These are phyloP conservation scores for Aspergillus wentii DNA, from an alignment of 495 filamentous ascomycete species.

Conservation along the genomic window DNA sequence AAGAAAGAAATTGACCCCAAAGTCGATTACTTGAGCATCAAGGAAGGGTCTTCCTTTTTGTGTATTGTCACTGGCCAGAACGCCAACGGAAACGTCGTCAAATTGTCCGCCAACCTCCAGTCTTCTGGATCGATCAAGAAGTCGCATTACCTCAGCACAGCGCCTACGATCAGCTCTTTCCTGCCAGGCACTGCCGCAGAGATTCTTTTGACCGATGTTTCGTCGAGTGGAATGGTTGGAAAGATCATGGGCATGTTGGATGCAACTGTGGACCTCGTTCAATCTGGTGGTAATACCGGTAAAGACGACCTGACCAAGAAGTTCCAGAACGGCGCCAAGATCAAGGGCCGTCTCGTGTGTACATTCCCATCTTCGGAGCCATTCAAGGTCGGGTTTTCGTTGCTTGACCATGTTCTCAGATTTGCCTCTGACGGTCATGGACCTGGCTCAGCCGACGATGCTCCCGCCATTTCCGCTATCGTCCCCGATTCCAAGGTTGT, in stretches of 20 bases:
- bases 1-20: constrained; percentile 69
- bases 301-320: constrained; percentile 64
- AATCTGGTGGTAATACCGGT: constrained; percentile 66
- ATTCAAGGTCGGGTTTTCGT: constrained; percentile 78
- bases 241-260: constrained; percentile 92
- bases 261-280: constrained; percentile 82
- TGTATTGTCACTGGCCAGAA: constrained; percentile 75
- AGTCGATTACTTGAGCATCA: constrained; percentile 54
- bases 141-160: constrained; percentile 60
- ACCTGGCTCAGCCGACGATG: constrained; percentile 43
- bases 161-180: constrained; percentile 84
- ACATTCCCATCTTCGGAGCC: constrained; percentile 73
- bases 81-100: constrained; percentile 74
- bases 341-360: constrained; percentile 81
- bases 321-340: constrained; percentile 74
- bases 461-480: constrained; percentile 68
- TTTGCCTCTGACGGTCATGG: constrained; percentile 48
- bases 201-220: constrained; percentile 71
- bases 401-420: constrained; percentile 76
- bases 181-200: constrained; percentile 87
- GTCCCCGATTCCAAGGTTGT: constrained; percentile 71
- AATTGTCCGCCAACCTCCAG: constrained; percentile 73
- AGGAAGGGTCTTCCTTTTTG: constrained; percentile 77
- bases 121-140: constrained; percentile 65
- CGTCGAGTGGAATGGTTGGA: constrained; percentile 57